Evolutionary conservation across 306 rosid genomes (phyloP).

Genomic region (Glycine latifolia): DNA sequence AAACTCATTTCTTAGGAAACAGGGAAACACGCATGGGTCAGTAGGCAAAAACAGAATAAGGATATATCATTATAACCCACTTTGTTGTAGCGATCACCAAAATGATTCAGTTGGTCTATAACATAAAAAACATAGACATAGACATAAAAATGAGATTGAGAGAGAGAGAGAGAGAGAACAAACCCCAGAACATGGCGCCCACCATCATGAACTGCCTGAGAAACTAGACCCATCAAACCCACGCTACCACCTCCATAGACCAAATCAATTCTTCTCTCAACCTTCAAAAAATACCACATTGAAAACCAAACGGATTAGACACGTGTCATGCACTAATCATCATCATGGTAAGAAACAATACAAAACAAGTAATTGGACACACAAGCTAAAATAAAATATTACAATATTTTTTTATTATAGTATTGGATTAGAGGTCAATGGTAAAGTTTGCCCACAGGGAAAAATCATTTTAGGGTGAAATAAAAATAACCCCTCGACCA

Average conservation of each 20-base stretch:
- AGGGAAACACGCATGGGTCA: slow-evolving; percentile 53
- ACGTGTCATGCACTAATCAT: slow-evolving; percentile 57
- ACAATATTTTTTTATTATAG: not conserved
- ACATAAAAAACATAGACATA: not conserved
- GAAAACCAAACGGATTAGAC: slow-evolving; percentile 53
- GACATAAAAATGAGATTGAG: not conserved
- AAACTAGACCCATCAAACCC: slow-evolving; percentile 99
- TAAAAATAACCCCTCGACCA: slow-evolving; percentile 37
- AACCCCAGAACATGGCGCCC: slow-evolving; percentile 99
- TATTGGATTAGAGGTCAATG: slow-evolving; percentile 3
- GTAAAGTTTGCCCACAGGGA: slow-evolving; percentile 38
- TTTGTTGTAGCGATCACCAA: slow-evolving; percentile 34
- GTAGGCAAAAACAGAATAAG: slow-evolving; percentile 20
- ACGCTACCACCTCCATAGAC: slow-evolving; percentile 99
- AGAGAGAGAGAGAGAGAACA: slow-evolving; percentile 40
- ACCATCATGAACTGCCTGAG: slow-evolving; percentile 99
- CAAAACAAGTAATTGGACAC: not conserved
- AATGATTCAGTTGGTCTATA: slow-evolving; percentile 45
- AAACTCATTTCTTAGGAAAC: slow-evolving; percentile 47
- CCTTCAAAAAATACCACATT: slow-evolving; percentile 63
- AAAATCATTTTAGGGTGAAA: slow-evolving; percentile 45
- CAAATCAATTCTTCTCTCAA: slow-evolving; percentile 94
- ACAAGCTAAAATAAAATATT: not conserved
- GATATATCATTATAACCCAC: slow-evolving; percentile 22
- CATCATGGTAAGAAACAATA: slow-evolving; percentile 36